Evolutionary conservation across 352 stramenopile species (phyloP).

Genomic region (Phytophthora pistaciae): DNA sequence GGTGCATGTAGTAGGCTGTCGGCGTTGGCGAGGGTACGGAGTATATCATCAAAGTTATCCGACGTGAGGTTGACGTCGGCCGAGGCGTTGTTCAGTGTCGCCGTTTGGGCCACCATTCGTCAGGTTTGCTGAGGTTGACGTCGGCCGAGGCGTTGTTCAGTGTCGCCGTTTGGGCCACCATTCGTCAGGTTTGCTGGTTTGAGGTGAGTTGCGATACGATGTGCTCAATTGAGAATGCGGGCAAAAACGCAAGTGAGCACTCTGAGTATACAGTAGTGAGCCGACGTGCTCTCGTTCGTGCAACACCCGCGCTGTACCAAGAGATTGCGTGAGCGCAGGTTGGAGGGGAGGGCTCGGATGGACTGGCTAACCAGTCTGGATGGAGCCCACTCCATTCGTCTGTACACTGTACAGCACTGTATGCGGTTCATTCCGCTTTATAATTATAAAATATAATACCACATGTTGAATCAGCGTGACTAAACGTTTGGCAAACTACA

Average conservation of each 20-base stretch:
- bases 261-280: not conserved
- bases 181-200: not conserved
- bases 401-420: too few species aligned
- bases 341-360: too few species aligned
- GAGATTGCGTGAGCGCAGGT: too few species aligned
- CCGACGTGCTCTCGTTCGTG: not conserved
- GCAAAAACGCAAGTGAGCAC: not conserved
- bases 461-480: too few species aligned
- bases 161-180: not conserved
- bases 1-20: not conserved
- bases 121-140: not conserved
- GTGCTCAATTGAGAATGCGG: not conserved
- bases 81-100: not conserved
- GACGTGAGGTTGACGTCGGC: not conserved
- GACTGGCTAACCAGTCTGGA: too few species aligned
- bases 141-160: not conserved
- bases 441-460: too few species aligned
- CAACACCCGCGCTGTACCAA: too few species aligned
- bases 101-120: not conserved
- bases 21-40: not conserved
- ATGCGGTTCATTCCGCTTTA: too few species aligned
- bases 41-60: not conserved
- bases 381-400: too few species aligned
- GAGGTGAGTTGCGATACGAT: not conserved
- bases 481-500: too few species aligned